Base-by-base conservation (phyloP, 2,329 filamentous ascomycete genomes). In the Lecanoromycetidae sp. region DNA sequence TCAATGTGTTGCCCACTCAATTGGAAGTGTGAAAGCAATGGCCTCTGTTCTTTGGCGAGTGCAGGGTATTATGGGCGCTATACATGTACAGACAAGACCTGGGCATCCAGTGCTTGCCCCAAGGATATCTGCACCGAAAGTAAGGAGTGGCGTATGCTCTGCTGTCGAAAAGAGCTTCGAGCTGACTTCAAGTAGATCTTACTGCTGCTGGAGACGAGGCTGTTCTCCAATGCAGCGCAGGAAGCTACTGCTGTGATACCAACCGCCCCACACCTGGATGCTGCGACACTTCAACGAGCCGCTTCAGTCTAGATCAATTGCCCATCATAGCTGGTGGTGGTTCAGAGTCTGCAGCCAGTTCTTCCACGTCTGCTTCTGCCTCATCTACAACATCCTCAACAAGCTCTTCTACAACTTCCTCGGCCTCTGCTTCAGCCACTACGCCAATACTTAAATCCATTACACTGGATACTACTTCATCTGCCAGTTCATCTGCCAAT, bases 21-120 rank as follows among this genome's bases (percentile, higher is more conserved):
- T 43, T 64, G 63, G 62, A 41, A 48, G 8, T 65, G 63, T 44
- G 44, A 59, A 7, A 50, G 48, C 39, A 63, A 62, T 41, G 60
- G 60, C 1, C 50, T 64, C 37, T 65, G 63, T 51, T 59, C 58
- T 36, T 46, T 58, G 17, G 44, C 42, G 3, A 42, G 42, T 13
- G 49, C 53, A 5, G 37, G 56, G 23, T 50, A 55, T 12, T 59
- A 56, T 44, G 57, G 56, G 5, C 58, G 61, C 10, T 61, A 62
- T 42, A 60, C 60, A 5, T 65, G 62, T 50, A 62, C 60, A 3
- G 60, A 63, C 25, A 47, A 57, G 45, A 54, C 44, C 0, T 65
- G 61, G 61, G 29, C 49, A 17, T 52, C 56, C 4, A 41, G 38
- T 9, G 53, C 37, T 10, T 62, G 60, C 52, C 55, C 58, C 13